Conservation (phyloP, 176 grass and related monocot species). For the Dactylis glomerata region DNA sequence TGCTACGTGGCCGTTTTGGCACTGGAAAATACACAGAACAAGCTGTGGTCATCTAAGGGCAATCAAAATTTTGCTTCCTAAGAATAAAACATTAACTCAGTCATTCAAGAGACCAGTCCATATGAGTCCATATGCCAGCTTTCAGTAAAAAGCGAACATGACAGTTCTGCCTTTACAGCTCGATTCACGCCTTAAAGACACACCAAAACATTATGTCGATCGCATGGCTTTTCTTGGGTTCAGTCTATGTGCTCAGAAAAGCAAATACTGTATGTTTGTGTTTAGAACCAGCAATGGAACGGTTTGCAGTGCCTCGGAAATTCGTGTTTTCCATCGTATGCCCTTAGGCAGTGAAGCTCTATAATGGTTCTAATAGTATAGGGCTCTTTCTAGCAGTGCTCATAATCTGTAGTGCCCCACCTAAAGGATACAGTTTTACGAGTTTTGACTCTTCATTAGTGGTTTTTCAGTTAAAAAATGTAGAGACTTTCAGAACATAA, state of each 20-base stretch:
- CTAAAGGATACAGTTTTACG: background rate
- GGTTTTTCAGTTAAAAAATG: background rate
- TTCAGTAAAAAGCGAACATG: background rate
- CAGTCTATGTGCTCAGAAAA: background rate
- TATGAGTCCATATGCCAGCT: background rate
- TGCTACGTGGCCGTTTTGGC: conserved; percentile 74
- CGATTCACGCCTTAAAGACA: background rate
- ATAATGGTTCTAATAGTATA: background rate
- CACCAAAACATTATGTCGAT: background rate
- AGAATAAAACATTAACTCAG: background rate
- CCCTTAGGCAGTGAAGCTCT: background rate
- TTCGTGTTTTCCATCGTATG: background rate
- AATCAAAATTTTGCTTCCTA: background rate
- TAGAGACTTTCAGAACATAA: background rate
- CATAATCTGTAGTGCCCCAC: background rate
- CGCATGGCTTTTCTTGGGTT: background rate
- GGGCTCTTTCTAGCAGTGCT: background rate
- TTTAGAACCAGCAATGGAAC: background rate
- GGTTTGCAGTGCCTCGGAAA: background rate
- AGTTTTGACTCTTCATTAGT: background rate
- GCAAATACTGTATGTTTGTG: background rate
- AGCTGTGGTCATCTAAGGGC: background rate
- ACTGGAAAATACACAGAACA: conserved; percentile 54
- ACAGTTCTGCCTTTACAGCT: background rate
- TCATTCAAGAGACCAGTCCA: no score